These are phyloP conservation scores for Fusarium graminum DNA, from an alignment of 2,329 filamentous ascomycete species.

Conservation along the genomic window DNA sequence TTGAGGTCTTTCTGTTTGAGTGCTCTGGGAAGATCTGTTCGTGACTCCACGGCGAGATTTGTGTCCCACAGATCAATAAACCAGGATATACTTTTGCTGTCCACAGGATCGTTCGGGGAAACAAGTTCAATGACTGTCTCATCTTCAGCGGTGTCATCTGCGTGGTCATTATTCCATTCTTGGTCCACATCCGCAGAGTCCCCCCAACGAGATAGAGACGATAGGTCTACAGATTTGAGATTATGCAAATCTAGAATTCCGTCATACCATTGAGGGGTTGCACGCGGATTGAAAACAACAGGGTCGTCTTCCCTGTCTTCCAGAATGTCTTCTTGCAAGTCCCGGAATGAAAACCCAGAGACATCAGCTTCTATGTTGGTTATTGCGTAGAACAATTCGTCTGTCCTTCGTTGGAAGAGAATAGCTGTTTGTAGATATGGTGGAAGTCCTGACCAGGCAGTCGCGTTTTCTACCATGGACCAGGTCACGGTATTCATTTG, in stretches of 20 bases:
- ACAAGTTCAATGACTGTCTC: background rate
- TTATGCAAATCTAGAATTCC: too few relatives aligned
- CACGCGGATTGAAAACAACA: background rate
- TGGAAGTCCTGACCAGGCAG: background rate
- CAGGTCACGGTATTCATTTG: background rate
- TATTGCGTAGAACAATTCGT: background rate
- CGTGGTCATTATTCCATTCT: background rate
- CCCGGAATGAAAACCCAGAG: background rate
- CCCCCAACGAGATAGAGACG: too few relatives aligned
- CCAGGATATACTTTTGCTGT: background rate
- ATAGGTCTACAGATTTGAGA: accelerated
- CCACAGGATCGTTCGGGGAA: background rate
- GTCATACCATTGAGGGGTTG: too few relatives aligned
- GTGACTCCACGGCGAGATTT: background rate
- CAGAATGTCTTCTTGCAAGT: background rate
- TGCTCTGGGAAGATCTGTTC: too few relatives aligned
- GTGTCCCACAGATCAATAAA: background rate
- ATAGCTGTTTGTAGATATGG: background rate
- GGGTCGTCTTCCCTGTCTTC: background rate
- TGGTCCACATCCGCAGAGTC: accelerated
- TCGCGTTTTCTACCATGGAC: background rate
- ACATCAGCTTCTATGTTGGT: background rate
- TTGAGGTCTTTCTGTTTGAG: background rate
- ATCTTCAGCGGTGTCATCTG: too few relatives aligned
- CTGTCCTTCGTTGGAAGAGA: background rate